Conservation (phyloP, 345 rosid genomes). For the Erodium maritimum region DNA sequence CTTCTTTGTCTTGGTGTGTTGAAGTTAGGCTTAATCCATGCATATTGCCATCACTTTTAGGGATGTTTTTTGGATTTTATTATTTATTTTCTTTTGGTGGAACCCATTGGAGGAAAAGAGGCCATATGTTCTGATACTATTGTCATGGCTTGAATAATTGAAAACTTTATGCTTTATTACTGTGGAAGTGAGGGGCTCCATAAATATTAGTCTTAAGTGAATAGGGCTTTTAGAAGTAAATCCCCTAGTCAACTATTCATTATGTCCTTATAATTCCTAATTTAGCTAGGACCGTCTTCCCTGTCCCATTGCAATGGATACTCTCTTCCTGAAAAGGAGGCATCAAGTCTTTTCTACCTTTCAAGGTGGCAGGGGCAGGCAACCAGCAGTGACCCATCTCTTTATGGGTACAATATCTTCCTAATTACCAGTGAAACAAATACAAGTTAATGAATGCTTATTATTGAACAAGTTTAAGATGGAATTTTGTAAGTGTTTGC, state of each 20-base stretch:
- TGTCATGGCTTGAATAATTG: background rate
- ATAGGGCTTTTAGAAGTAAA: no score
- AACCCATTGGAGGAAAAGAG: slow-evolving; percentile 16
- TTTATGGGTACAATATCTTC: background rate
- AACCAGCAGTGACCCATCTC: slow-evolving; percentile 2
- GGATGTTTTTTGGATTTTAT: slow-evolving; percentile 14
- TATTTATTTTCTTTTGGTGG: slow-evolving; percentile 18
- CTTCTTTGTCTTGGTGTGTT: background rate
- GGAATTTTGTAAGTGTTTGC: no score
- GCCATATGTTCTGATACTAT: background rate
- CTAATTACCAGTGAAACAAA: slow-evolving; percentile 40
- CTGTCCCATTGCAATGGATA: slow-evolving; percentile 22
- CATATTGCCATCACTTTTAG: background rate
- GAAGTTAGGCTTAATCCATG: background rate
- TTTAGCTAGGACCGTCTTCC: no score
- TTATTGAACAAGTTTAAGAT: no score
- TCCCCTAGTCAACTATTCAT: no score
- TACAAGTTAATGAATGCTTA: background rate
- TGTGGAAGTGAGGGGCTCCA: background rate
- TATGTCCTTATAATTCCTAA: no score
- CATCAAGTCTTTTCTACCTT: no score
- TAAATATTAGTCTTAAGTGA: no score
- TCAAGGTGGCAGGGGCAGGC: slow-evolving; percentile 12
- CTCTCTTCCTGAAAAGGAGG: no score
- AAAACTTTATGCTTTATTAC: background rate